These are phyloP conservation scores for Ascochyta clinopodiicola DNA, from an alignment of 2,329 filamentous ascomycete genomes.

Conservation along the genomic window DNA sequence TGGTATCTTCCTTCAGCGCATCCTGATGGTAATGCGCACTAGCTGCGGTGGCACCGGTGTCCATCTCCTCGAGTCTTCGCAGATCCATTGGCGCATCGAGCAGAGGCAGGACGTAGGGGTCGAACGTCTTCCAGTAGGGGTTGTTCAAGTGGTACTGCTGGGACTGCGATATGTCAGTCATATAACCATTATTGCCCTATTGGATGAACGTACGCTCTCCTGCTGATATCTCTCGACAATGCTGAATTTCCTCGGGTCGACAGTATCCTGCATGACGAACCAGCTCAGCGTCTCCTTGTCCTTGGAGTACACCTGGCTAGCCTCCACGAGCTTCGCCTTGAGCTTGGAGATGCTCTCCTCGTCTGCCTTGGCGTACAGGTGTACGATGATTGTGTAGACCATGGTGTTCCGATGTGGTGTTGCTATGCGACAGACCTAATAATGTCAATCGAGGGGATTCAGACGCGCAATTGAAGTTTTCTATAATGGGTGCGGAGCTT, in stretches of 20 bases:
- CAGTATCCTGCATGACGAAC: conserved; percentile 79
- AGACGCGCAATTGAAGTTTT: conserved; percentile 10
- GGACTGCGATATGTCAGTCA: conserved; percentile 26
- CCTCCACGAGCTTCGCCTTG: conserved; percentile 75
- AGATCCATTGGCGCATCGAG: conserved; percentile 74
- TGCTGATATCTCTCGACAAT: conserved; percentile 77
- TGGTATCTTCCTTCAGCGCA: conserved; percentile 21
- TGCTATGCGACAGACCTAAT: background rate
- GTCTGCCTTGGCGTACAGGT: conserved; percentile 73
- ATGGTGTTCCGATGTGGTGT: conserved; percentile 46
- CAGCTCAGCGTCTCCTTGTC: conserved; percentile 71
- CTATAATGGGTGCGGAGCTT: conserved; percentile 5
- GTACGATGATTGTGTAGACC: conserved; percentile 74
- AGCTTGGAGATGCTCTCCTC: conserved; percentile 69
- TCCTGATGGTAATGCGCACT: conserved; percentile 33
- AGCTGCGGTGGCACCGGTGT: conserved; percentile 59
- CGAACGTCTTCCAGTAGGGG: conserved; percentile 78
- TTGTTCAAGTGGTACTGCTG: conserved; percentile 60
- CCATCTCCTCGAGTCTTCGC: conserved; percentile 70
- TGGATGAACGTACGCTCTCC: conserved; percentile 60
- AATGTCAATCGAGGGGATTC: background rate
- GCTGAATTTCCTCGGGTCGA: conserved; percentile 73
- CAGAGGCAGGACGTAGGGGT: conserved; percentile 74
- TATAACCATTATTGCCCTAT: too few species aligned
- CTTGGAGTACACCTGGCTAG: conserved; percentile 73